Conservation (phyloP, 2,329 filamentous ascomycete genomes). For the Colletotrichum spinosum region DNA sequence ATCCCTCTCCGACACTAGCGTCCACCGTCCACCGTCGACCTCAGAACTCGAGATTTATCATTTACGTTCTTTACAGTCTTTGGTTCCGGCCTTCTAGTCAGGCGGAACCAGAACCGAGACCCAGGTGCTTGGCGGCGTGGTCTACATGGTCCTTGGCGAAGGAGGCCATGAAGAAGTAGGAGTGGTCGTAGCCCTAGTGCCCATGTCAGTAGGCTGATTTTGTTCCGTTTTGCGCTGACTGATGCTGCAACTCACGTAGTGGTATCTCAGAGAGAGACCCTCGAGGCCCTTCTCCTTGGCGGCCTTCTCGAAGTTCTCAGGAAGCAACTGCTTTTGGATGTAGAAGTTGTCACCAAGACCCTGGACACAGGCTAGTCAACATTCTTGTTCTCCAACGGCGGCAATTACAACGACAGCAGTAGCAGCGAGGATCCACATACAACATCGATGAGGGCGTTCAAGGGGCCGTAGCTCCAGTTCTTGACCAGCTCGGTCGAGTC, state of each 20-base stretch:
- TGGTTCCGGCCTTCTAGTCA: slow-evolving; percentile 30
- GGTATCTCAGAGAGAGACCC: slow-evolving; percentile 84
- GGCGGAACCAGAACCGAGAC: slow-evolving; percentile 42
- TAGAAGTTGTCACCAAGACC: slow-evolving; percentile 97
- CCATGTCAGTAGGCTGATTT: not conserved
- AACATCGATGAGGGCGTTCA: slow-evolving; percentile 89
- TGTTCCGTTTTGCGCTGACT: not conserved
- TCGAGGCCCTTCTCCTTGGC: slow-evolving; percentile 80
- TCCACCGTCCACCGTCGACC: not conserved
- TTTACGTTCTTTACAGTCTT: slow-evolving; percentile 30
- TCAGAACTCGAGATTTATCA: slow-evolving; percentile 1
- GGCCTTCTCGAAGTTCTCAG: slow-evolving; percentile 89
- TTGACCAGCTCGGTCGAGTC: slow-evolving; percentile 92
- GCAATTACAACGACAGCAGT: too few relatives aligned
- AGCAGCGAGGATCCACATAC: slow-evolving; percentile 58
- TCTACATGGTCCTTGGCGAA: slow-evolving; percentile 93
- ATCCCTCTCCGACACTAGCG: slow-evolving; percentile 11
- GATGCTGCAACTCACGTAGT: slow-evolving; percentile 66
- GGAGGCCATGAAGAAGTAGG: slow-evolving; percentile 94
- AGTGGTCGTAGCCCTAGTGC: slow-evolving; percentile 89
- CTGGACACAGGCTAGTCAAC: slow-evolving; percentile 51
- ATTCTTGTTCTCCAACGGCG: too few relatives aligned
- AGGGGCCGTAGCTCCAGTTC: slow-evolving; percentile 71
- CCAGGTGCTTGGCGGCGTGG: slow-evolving; percentile 88
- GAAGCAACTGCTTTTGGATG: slow-evolving; percentile 90